Base-by-base conservation (phyloP, 2,329 filamentous ascomycete genomes). In the Fusarium pseudoanthophilum region DNA sequence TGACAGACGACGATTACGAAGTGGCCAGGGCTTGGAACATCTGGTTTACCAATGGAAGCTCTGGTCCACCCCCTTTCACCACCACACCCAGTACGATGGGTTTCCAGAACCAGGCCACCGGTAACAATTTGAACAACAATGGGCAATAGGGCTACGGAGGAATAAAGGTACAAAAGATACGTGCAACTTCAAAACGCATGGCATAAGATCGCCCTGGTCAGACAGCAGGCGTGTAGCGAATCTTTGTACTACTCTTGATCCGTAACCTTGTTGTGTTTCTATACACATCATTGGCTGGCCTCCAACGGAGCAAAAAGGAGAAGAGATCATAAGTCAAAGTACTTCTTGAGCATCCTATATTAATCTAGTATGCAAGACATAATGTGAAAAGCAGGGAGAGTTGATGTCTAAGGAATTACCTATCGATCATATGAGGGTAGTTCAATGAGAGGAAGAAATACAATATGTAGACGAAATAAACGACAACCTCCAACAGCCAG, bases 401-500 rank as follows among this genome's bases (percentile, higher is more conserved):
- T 57, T 60, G 55, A 71, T 69, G 46, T 60, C 63, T 69, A 58
- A 53, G 67, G 56, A 51, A 67, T 69, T 64, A 61, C 55, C 66
- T 75, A 72, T 75, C 55, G 36, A 76, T 49, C 67, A 65, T 59
- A 53, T 53, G n/a, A n/a, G 36, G 13, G 46, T 24, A 46, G 40
- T 42, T 71, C 32, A 32, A 48, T 32, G 49, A 71, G 55, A 48
- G 59, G 46, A 60, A 36, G 46, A 70, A 39, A 67, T 46, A 72
- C 60, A 68, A 58, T 39, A 42, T 59, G 40, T 53, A 65, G 59
- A 69, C 55, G 59, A 72, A 67, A 69, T 67, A 49, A 53, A 76
- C 56, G 64, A 67, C 65, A 75, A 52, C 69, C 64, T 72, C 72
- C 74, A 61, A 63, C 64, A 63, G 53, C 61, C 72, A 34, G 49